Evolutionary conservation across 139 green algal species (phyloP).

Genomic region (Coelastrella sp.): DNA sequence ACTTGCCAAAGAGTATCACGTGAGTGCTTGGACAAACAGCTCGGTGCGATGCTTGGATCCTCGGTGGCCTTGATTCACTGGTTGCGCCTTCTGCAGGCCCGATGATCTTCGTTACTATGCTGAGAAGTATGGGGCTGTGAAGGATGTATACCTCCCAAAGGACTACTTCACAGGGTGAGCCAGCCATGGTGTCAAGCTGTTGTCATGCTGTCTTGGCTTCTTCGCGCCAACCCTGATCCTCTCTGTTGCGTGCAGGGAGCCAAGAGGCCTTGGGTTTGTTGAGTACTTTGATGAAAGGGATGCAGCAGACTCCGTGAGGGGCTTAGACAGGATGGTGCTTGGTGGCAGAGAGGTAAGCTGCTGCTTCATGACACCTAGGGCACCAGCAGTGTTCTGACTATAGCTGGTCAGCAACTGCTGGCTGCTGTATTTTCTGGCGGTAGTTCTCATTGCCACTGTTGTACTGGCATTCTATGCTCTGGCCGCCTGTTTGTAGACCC

Average conservation of each 20-base stretch:
- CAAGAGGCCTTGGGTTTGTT: conserved; percentile 72
- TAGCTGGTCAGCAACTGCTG: too few relatives aligned
- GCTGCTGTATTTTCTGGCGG: too few relatives aligned
- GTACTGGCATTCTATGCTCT: too few relatives aligned
- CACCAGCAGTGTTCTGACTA: too few relatives aligned
- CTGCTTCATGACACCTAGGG: too few relatives aligned
- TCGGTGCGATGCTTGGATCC: neutral
- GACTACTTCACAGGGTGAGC: conserved; percentile 54
- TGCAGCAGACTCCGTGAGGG: conserved; percentile 64
- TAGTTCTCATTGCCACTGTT: too few relatives aligned
- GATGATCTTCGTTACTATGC: conserved; percentile 54
- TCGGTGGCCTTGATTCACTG: neutral
- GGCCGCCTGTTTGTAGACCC: too few relatives aligned
- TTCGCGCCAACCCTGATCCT: neutral
- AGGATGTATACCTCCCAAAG: conserved; percentile 62
- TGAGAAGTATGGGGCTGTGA: conserved; percentile 59
- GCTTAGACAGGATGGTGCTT: conserved; percentile 57
- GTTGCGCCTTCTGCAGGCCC: conserved; percentile 14
- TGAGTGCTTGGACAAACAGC: neutral
- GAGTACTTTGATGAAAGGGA: conserved; percentile 66
- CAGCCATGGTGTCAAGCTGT: too few relatives aligned
- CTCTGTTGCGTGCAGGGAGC: conserved; percentile 49
- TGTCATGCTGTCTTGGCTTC: neutral
- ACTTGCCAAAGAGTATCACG: conserved; percentile 39
- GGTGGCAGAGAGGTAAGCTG: conserved; percentile 61